phyloP scores from a whole-genome alignment of 768 basidiomycete species.

The Pisolithus marmoratus region DNA sequence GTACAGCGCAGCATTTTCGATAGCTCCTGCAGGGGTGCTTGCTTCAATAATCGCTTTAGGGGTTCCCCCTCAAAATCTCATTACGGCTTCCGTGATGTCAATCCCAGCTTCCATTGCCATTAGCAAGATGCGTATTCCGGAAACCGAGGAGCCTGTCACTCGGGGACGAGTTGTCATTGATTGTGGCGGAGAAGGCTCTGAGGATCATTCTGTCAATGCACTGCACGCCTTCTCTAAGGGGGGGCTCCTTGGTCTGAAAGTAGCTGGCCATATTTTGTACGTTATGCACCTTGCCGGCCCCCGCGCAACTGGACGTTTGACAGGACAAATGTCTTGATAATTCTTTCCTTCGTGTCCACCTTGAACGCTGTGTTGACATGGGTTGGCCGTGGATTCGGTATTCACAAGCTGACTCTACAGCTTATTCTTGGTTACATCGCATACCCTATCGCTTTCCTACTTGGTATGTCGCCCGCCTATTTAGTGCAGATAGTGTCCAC shows the following conservation, averaged over 20 bases:
- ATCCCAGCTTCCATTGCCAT: conserved; percentile 94
- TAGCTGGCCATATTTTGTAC: conserved; percentile 84
- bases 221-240: conserved; percentile 88
- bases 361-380: conserved; percentile 86
- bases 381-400: conserved; percentile 83
- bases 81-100: conserved; percentile 91
- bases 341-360: conserved; percentile 73
- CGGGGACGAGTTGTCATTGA: conserved; percentile 77
- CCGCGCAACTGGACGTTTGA: conserved; percentile 5
- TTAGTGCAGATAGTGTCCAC: not conserved
- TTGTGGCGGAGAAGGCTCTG: conserved; percentile 56
- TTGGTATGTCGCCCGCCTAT: conserved; percentile 28
- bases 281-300: conserved; percentile 15
- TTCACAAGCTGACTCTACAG: conserved; percentile 76
- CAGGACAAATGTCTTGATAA: conserved; percentile 79
- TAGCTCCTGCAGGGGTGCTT: conserved; percentile 88
- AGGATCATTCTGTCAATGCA: conserved; percentile 62
- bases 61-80: conserved; percentile 71
- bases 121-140: conserved; percentile 81
- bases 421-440: conserved; percentile 82
- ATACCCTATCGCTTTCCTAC: conserved; percentile 83
- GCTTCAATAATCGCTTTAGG: conserved; percentile 76
- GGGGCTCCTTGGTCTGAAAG: conserved; percentile 76
- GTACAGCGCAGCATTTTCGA: conserved; percentile 58
- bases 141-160: conserved; percentile 80